These are phyloP conservation scores for Vigna radiata DNA, from an alignment of 306 rosid species.

Conservation along the genomic window DNA sequence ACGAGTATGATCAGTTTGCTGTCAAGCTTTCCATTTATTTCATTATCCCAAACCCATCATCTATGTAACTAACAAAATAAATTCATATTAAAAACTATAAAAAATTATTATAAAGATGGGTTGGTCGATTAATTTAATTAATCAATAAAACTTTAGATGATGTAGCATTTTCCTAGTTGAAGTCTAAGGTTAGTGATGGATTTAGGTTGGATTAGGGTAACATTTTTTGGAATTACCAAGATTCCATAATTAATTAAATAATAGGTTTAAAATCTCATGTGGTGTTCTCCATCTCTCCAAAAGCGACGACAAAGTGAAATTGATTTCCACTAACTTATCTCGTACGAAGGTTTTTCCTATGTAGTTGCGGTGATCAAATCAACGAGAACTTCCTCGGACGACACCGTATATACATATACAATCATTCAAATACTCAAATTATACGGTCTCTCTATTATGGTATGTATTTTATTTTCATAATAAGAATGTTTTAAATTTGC, in stretches of 20 bases:
- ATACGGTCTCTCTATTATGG: too few species aligned
- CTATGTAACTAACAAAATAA: constrained; percentile 41
- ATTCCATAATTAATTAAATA: constrained; percentile 35
- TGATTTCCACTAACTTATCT: too few species aligned
- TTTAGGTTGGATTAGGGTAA: constrained; percentile 5
- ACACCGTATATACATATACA: too few species aligned
- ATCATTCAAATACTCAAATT: too few species aligned
- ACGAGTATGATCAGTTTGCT: constrained; percentile 9
- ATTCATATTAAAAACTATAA: constrained; percentile 19
- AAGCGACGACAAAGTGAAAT: too few species aligned
- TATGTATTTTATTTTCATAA: too few species aligned
- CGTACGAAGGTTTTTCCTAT: too few species aligned
- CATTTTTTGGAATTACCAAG: constrained; percentile 18
- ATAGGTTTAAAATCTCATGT: constrained; percentile 10
- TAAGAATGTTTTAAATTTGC: neutral
- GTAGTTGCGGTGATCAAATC: too few species aligned
- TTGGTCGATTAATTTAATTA: constrained; percentile 35
- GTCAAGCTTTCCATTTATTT: constrained; percentile 29
- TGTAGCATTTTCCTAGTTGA: neutral
- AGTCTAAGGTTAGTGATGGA: neutral
- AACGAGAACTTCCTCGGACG: too few species aligned
- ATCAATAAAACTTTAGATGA: neutral
- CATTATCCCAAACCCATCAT: constrained; percentile 41
- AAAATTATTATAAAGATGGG: constrained; percentile 23
- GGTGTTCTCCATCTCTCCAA: too few species aligned